Evolutionary conservation across 2,329 filamentous ascomycete genomes (phyloP), one percentile per base, ranked within the genome.

Genomic region (Aureobasidium sp.): DNA sequence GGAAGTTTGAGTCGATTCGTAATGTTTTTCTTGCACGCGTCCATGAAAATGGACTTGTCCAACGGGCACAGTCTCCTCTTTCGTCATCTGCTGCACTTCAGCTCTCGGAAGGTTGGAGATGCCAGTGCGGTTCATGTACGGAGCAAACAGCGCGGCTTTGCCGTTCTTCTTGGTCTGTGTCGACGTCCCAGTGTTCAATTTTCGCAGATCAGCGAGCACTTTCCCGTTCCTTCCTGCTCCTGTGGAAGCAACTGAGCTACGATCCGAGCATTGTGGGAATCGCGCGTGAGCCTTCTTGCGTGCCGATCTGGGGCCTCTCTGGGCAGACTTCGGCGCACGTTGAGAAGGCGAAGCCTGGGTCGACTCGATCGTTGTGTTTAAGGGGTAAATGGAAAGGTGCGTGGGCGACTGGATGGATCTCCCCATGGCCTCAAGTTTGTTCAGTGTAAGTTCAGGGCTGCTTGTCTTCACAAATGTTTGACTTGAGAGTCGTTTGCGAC

Each of bases 401-500:
- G 33, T 31, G 18, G 48, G 65, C 27, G 56, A 45, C 20, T 33
- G 16, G n/a, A 38, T 58, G 25, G 53, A 38, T 11, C 15, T 27
- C 11, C 47, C 36, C 16, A 27, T 18, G 16, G 9, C 7, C 7
- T 54, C 60, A 2, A 50, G 11, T 5, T 47, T n/a, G 20, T 3
- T 33, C 4, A 38, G 6, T 2, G 16, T 47, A n/a, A 40, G 20
- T 15, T 55, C 50, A 33, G 50, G 60, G 20, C 62, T 58, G 53
- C 53, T 62, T 16, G 45, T 27, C 33, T 54, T 69, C 36, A 71
- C 48, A 64, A 78, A 79, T 2, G 76, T 79, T 47, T 74, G 72
- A 50, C 74, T 78, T 9, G 74, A 75, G 4, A 79, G 68, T 2
- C 75, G 69, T 23, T 76, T 76, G 31, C 77, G 70, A 25, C 58